Percentiles rank a stretch among this genome's conserved stretches.
These are phyloP conservation scores for Cladorrhinum samala DNA, from an alignment of 495 filamentous ascomycete genomes.

Conservation along the genomic window DNA sequence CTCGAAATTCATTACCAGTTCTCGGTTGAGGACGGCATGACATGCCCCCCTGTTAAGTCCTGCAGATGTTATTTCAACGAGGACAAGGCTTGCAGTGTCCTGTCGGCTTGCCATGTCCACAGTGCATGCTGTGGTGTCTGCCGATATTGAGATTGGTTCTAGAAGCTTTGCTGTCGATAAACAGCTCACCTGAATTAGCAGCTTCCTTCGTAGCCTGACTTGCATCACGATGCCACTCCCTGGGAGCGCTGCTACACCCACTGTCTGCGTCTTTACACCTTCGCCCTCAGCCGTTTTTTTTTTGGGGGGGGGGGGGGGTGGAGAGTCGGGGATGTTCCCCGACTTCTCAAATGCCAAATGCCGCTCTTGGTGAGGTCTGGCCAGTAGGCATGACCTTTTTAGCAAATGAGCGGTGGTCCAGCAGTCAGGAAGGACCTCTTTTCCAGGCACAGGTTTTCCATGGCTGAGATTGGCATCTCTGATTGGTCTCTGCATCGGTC, in stretches of 20 bases:
- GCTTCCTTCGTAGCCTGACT: neutral
- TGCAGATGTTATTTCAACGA: no score
- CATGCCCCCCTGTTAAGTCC: neutral
- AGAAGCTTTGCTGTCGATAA: neutral
- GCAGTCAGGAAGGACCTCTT: neutral
- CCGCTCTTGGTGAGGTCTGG: neutral
- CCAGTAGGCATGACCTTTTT: neutral
- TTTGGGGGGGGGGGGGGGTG: neutral
- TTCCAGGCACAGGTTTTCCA: neutral
- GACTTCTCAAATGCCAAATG: neutral
- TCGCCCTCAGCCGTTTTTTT: neutral
- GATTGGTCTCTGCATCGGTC: neutral
- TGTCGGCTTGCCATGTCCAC: no score
- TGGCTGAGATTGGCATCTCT: neutral
- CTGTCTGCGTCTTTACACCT: neutral
- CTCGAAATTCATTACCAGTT: neutral
- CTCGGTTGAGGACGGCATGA: neutral
- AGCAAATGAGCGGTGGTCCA: neutral
- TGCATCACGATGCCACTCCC: neutral
- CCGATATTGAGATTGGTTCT: conserved; percentile 1
- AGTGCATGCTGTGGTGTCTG: no score
- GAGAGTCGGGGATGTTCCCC: neutral
- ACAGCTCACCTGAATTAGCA: neutral
- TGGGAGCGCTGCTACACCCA: no score
- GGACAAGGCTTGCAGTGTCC: no score